Conservation (phyloP, 768 basidiomycete species). For the Galerina marginata region DNA sequence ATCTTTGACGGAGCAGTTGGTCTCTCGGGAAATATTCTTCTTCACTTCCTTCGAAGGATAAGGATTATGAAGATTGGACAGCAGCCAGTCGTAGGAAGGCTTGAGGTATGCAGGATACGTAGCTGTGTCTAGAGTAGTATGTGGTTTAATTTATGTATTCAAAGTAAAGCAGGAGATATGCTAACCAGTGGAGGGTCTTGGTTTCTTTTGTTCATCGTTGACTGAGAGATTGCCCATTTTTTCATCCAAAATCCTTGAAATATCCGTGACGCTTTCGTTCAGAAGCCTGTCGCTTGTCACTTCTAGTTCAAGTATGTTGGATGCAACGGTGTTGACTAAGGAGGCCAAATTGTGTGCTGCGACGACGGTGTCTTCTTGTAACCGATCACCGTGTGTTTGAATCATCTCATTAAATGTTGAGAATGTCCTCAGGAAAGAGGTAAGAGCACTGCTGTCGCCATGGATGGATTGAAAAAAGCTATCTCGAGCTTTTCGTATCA, state of each 20-base stretch:
- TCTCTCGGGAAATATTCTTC: constrained; percentile 27
- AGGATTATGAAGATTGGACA: constrained; percentile 53
- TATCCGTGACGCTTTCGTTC: neutral
- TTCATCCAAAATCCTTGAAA: neutral
- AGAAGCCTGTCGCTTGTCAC: neutral
- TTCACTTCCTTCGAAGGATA: constrained; percentile 48
- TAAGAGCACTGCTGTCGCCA: too few relatives aligned
- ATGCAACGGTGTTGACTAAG: neutral
- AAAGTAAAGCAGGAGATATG: too few relatives aligned
- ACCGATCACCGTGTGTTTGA: too few relatives aligned
- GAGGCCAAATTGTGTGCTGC: neutral
- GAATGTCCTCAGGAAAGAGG: too few relatives aligned
- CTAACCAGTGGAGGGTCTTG: neutral
- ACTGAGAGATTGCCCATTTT: neutral
- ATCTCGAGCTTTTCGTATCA: too few relatives aligned
- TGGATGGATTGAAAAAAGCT: too few relatives aligned
- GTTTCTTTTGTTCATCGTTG: neutral
- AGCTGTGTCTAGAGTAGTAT: too few relatives aligned
- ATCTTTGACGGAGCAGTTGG: constrained; percentile 29
- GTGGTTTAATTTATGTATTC: too few relatives aligned
- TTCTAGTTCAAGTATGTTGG: constrained; percentile 1
- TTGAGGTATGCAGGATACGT: constrained; percentile 19
- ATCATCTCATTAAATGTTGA: too few relatives aligned
- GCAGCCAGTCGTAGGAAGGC: constrained; percentile 43
- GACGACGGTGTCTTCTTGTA: too few relatives aligned